Conservation (phyloP, 768 basidiomycete species). For the Obba rivulosa region DNA sequence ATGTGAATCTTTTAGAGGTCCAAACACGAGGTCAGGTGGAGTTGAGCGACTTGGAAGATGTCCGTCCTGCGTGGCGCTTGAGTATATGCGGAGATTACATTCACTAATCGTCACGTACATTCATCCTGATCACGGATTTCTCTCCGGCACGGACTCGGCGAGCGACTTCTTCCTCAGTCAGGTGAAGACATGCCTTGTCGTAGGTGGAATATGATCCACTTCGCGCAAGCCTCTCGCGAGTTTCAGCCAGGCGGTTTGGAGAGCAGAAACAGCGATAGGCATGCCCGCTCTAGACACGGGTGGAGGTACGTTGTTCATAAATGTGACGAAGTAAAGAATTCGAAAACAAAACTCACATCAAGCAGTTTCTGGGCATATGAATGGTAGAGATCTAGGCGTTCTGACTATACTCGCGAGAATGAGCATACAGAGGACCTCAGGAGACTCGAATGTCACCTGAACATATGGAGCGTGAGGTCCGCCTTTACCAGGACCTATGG, state of each 20-base stretch:
- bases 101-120: conserved; percentile 44
- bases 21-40: conserved; percentile 72
- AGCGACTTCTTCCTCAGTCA: conserved; percentile 81
- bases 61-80: conserved; percentile 41
- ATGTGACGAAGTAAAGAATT: neutral
- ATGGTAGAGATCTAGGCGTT: conserved; percentile 82
- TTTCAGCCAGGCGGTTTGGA: conserved; percentile 58
- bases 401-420: conserved; percentile 49
- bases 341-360: conserved; percentile 44
- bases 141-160: conserved; percentile 71
- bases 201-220: conserved; percentile 77
- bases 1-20: conserved; percentile 65
- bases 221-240: conserved; percentile 64
- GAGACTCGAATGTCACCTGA: conserved; percentile 46
- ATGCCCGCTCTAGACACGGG: conserved; percentile 56
- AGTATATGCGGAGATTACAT: neutral
- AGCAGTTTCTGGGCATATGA: conserved; percentile 68
- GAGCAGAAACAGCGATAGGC: conserved; percentile 97
- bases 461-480: conserved; percentile 83
- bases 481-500: conserved; percentile 66
- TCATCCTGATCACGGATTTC: conserved; percentile 79
- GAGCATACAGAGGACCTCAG: neutral
- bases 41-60: conserved; percentile 46
- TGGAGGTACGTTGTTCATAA: neutral
- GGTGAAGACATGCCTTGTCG: conserved; percentile 81